These are phyloP conservation scores for Moesziomyces parantarcticus DNA, from an alignment of 1,284 basidiomycete species.

Conservation along the genomic window DNA sequence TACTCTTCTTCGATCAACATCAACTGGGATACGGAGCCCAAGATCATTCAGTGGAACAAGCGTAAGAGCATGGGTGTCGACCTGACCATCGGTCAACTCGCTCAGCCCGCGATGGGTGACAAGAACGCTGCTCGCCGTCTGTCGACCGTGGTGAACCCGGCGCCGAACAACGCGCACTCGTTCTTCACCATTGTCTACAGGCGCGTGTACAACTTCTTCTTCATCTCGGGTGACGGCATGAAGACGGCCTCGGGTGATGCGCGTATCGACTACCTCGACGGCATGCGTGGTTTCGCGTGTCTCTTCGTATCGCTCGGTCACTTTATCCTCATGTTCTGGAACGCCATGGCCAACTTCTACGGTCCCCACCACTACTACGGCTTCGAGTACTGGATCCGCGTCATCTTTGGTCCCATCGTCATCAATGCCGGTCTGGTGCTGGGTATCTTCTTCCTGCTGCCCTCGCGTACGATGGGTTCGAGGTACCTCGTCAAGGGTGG, in stretches of 20 bases:
- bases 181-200: constrained; percentile 41
- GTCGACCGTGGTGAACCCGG: constrained; percentile 27
- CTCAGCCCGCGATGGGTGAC: constrained; percentile 51
- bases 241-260: constrained; percentile 45
- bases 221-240: constrained; percentile 39
- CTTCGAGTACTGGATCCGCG: constrained; percentile 52
- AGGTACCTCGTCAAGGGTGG: constrained; percentile 55
- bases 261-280: constrained; percentile 60
- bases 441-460: constrained; percentile 59
- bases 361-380: constrained; percentile 45
- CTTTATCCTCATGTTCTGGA: constrained; percentile 60
- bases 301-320: constrained; percentile 58
- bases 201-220: constrained; percentile 38
- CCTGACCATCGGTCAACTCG: constrained; percentile 45
- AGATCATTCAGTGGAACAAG: constrained; percentile 55
- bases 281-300: constrained; percentile 60
- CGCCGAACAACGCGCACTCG: constrained; percentile 38
- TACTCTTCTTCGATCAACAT: constrained; percentile 35
- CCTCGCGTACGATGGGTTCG: constrained; percentile 56
- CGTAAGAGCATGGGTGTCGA: constrained; percentile 40
- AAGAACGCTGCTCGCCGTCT: constrained; percentile 43
- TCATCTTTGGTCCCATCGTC: constrained; percentile 51
- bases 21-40: constrained; percentile 40
- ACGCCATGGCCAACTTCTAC: constrained; percentile 41
- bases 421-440: constrained; percentile 54